phyloP scores from a whole-genome alignment of 2,329 filamentous ascomycete species.

The Diaporthe citri region DNA sequence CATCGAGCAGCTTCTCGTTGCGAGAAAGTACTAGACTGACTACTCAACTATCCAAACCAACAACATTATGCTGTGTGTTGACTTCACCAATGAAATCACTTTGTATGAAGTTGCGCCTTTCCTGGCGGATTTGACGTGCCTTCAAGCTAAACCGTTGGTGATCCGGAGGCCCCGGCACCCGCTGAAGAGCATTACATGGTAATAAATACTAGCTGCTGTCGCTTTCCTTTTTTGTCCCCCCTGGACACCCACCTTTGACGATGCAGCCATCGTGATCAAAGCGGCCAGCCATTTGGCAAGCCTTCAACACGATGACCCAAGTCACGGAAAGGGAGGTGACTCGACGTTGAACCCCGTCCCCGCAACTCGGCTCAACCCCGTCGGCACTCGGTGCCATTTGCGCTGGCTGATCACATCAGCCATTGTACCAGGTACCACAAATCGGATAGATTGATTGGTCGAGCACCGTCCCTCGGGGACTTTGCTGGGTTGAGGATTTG shows the following conservation, averaged over 20 bases:
- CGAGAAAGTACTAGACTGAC: neutral
- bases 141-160: neutral
- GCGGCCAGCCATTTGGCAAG: neutral
- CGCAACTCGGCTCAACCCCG: neutral
- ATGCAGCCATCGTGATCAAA: neutral
- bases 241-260: neutral
- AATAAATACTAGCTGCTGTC: neutral
- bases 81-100: neutral
- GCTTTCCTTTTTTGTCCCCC: neutral
- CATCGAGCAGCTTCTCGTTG: neutral
- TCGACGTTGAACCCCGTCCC: neutral
- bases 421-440: neutral
- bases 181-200: neutral
- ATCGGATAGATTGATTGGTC: constrained; percentile 10
- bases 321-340: neutral
- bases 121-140: constrained; percentile 17
- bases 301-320: neutral
- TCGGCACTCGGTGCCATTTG: constrained; percentile 24
- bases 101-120: neutral
- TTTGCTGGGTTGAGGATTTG: neutral
- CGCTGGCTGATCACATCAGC: neutral
- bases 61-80: neutral
- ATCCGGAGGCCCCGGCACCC: neutral
- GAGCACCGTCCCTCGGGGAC: constrained; percentile 1
- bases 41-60: neutral